Base-by-base conservation (phyloP, 2,329 filamentous ascomycete genomes). In the Fusarium albidum region DNA sequence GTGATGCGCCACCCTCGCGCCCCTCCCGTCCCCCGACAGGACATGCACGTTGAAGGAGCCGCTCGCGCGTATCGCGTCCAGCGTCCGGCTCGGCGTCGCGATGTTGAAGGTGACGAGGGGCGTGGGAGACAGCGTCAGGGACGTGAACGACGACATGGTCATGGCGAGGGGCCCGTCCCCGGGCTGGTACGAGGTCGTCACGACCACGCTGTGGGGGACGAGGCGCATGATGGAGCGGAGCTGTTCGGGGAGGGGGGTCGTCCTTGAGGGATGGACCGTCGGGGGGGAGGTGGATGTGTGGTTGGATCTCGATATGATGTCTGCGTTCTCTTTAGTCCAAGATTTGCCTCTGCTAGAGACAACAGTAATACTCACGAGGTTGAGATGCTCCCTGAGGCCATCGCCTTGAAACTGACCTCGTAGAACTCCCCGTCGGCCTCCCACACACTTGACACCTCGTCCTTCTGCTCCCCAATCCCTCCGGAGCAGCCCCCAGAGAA, bases 121-220 rank as follows among this genome's bases (percentile, higher is more conserved):
- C 21, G 70, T 74, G 0, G 82, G 82, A n/a, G 66, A 60, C 14
- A 85, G 73, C 13, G 80, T 77, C 21, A 86, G 70, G 0, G 82
- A 84, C 3, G 82, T 82, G 57, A 86, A 79, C 3, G 82, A 85
- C 7, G 83, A 85, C 74, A 85, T 82, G 27, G 83, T 85, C 77
- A 86, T 82, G 40, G 78, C 83, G 27, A 78, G 75, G 6, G 77
- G 66, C 33, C 64, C 47, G 54, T 69, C 17, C 27, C 67, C 57
- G 29, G 69, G 55, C n/a, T 73, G 68, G n/a, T 72, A 68, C 17
- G 80, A 72, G 17, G 82, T 84, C 65, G 81, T 81, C 11, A 84
- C 78, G n/a, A 84, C 81, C 31, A 82, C 81, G 1, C 81, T 79
- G 63, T 83, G 79, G 3, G 79, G 73, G 11, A 85, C 71, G 12